phyloP scores from a whole-genome alignment of 306 rosid species.

The Hippophae gyantsensis region DNA sequence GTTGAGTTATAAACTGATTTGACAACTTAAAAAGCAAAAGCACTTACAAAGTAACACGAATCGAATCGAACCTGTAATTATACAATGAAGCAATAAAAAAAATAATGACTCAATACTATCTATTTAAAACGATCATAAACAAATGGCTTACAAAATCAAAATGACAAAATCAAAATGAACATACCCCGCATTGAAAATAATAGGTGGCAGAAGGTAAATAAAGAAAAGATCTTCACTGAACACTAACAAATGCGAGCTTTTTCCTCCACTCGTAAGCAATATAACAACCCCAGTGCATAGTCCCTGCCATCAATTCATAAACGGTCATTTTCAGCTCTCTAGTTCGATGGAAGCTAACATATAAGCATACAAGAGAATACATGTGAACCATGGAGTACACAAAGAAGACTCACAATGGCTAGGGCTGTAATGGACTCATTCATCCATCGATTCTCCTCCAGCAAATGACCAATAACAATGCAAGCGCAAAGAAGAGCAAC shows the following conservation, averaged over 20 bases:
- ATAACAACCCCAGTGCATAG: conserved; percentile 68
- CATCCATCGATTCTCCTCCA: conserved; percentile 82
- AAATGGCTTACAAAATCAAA: not conserved
- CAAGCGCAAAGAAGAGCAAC: conserved; percentile 88
- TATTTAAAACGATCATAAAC: not conserved
- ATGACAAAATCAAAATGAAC: not conserved
- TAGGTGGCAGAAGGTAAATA: conserved; percentile 92
- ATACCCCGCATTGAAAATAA: conserved; percentile 97
- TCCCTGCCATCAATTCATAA: conserved; percentile 42
- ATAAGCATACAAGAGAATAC: not conserved
- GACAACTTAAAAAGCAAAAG: no score
- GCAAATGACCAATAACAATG: conserved; percentile 73
- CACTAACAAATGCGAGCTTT: conserved; percentile 71
- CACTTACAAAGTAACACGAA: no score
- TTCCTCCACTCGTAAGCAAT: conserved; percentile 64
- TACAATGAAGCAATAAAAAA: no score
- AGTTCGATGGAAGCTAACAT: not conserved
- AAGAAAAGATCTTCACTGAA: conserved; percentile 95
- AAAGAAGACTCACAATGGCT: conserved; percentile 51
- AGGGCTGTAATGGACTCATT: conserved; percentile 93
- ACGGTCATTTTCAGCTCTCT: conserved; percentile 3
- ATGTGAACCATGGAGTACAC: not conserved
- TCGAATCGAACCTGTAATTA: no score
- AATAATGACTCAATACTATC: no score
- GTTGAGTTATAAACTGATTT: no score